Conservation (phyloP, 2,329 filamentous ascomycete genomes). For the Raffaelea albimanens region DNA sequence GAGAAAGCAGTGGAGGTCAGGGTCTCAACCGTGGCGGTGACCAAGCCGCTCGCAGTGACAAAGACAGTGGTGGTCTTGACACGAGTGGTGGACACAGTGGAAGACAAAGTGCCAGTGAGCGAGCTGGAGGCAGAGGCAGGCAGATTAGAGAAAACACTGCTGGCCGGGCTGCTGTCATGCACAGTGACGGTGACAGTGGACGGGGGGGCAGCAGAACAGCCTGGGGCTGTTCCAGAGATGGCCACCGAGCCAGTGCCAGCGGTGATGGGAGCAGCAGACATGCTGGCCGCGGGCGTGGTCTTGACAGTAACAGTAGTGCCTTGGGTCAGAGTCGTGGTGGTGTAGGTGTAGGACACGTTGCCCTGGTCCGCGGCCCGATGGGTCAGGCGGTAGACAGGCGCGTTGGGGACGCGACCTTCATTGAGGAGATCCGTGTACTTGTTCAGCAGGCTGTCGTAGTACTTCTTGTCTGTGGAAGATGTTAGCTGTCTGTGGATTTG, state of each 20-base stretch:
- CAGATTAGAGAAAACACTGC: neutral
- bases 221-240: neutral
- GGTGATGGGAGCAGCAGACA: neutral
- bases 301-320: constrained; percentile 9
- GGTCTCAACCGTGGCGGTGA: constrained; percentile 2
- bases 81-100: constrained; percentile 1
- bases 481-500: neutral
- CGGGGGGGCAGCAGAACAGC: neutral
- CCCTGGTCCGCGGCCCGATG: constrained; percentile 1
- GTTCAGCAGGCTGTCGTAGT: constrained; percentile 7
- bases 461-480: constrained; percentile 8
- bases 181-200: constrained; percentile 2
- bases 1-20: constrained; percentile 4
- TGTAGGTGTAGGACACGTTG: constrained; percentile 20
- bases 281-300: constrained; percentile 1
- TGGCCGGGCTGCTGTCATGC: neutral
- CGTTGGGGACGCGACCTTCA: constrained; percentile 2
- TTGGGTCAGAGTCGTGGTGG: constrained; percentile 12
- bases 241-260: neutral
- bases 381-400: constrained; percentile 10
- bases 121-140: neutral
- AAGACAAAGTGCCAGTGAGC: neutral
- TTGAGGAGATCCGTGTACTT: constrained; percentile 10
- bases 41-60: constrained; percentile 6
- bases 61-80: constrained; percentile 7